A percentile compares a stretch with the other conserved stretches of the same genome.
Evolutionary conservation across 495 filamentous ascomycete genomes (phyloP).

Genomic region (Sphaerosporella brunnea): DNA sequence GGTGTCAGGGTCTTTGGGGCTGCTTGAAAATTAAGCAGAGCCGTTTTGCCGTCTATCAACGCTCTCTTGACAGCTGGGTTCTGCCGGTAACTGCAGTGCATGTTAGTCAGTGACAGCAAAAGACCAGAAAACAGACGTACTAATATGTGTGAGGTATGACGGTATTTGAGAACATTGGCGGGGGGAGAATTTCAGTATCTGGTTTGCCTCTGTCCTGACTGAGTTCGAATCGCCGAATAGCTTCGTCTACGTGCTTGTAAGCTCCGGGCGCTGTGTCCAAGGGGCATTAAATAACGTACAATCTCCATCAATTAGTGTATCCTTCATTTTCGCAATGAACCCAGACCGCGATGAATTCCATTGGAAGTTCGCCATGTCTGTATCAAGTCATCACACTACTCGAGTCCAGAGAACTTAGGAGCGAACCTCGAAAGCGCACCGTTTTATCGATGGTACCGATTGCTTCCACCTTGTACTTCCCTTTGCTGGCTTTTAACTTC

Average conservation of each 20-base stretch:
- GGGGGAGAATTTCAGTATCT: conserved; percentile 57
- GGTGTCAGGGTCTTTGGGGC: conserved; percentile 35
- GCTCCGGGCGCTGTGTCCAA: background rate
- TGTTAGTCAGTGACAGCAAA: too few relatives aligned
- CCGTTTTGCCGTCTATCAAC: conserved; percentile 36
- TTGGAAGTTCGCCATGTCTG: conserved; percentile 25
- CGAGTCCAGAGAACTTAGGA: too few relatives aligned
- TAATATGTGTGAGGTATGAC: conserved; percentile 29
- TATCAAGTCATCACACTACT: background rate
- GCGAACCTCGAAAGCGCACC: conserved; percentile 65
- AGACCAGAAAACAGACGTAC: too few relatives aligned
- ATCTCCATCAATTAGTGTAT: conserved; percentile 36
- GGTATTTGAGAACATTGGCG: conserved; percentile 43
- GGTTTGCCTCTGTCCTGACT: conserved; percentile 41
- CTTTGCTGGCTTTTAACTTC: conserved; percentile 52
- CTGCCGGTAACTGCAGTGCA: conserved; percentile 38
- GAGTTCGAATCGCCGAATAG: conserved; percentile 58
- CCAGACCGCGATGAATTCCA: conserved; percentile 24
- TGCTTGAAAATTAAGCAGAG: conserved; percentile 36
- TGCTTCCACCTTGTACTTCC: conserved; percentile 48
- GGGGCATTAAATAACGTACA: conserved; percentile 27
- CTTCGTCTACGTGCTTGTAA: conserved; percentile 33
- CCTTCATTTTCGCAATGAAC: conserved; percentile 43
- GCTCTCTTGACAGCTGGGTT: conserved; percentile 39
- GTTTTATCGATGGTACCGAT: conserved; percentile 58